phyloP scores from a whole-genome alignment of 306 rosid genomes.

The Prosopis cineraria region DNA sequence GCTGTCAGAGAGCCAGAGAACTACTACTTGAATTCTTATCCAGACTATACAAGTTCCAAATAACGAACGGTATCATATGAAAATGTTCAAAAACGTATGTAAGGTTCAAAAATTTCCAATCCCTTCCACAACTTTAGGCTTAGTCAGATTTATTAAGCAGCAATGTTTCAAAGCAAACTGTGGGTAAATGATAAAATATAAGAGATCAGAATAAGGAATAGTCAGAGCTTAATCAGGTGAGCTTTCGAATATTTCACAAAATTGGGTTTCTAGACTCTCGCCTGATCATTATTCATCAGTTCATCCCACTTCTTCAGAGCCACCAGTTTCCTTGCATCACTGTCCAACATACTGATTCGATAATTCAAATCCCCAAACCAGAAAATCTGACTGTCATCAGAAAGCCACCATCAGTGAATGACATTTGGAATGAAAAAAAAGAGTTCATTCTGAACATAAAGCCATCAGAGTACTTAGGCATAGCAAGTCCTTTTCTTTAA shows the following conservation, averaged over 20 bases:
- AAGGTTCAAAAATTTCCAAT: neutral
- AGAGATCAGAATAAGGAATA: neutral
- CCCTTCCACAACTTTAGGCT: neutral
- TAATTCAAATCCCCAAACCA: conserved; percentile 98
- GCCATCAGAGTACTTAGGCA: neutral
- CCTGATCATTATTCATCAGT: conserved; percentile 81
- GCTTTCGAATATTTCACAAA: neutral
- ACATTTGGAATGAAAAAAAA: neutral
- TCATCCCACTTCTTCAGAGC: conserved; percentile 76
- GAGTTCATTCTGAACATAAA: neutral
- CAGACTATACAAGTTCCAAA: neutral
- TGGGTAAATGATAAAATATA: neutral
- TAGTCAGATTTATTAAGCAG: neutral
- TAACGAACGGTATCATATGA: neutral
- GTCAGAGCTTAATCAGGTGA: neutral
- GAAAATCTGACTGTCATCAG: conserved; percentile 75
- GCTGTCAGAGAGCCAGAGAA: neutral
- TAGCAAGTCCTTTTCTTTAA: neutral
- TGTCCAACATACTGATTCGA: conserved; percentile 76
- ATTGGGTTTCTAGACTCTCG: conserved; percentile 35
- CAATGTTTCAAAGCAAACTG: neutral
- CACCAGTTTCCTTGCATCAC: conserved; percentile 60
- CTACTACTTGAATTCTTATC: neutral
- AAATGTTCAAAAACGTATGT: neutral
- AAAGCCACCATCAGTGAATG: conserved; percentile 38